phyloP scores from a whole-genome alignment of 1,284 basidiomycete species.

The Polyporus tsugae region DNA sequence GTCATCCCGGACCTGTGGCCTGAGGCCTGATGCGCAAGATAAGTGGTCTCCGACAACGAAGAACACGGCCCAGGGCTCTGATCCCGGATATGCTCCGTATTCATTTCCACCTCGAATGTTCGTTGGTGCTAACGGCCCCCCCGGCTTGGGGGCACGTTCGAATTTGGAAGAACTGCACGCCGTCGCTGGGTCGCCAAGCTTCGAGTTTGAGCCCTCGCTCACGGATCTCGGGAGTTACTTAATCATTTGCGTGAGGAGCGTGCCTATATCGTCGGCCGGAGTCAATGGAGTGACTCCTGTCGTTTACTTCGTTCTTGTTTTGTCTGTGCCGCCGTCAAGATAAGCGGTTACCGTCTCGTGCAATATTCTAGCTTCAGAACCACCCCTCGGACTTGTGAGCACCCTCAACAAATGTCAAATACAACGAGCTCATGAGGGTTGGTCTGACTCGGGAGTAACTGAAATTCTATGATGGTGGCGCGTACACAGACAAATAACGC shows the following conservation, averaged over 20 bases:
- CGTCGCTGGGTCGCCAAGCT: not conserved
- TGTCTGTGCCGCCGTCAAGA: not conserved
- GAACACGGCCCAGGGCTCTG: constrained; percentile 15
- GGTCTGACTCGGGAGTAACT: too few species aligned
- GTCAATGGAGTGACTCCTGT: not conserved
- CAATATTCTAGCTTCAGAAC: not conserved
- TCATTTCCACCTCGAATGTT: constrained; percentile 28
- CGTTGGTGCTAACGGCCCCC: not conserved
- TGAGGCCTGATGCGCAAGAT: not conserved
- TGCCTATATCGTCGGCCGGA: too few species aligned
- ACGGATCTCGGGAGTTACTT: constrained; percentile 25
- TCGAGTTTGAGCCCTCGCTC: not conserved
- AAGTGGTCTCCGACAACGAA: too few species aligned
- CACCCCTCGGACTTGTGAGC: not conserved
- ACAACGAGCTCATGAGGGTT: too few species aligned
- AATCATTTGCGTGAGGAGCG: constrained; percentile 12
- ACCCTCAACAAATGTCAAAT: not conserved
- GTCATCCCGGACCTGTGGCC: not conserved
- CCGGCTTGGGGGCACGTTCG: not conserved
- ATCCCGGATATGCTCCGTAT: constrained; percentile 35
- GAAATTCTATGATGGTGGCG: constrained; percentile 19
- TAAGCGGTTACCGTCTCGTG: not conserved
- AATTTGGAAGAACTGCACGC: not conserved
- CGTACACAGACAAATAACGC: constrained; percentile 26
- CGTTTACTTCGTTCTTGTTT: not conserved